Base-by-base conservation (phyloP, 1,284 basidiomycete genomes). In the Microbotryum scabiosae region DNA sequence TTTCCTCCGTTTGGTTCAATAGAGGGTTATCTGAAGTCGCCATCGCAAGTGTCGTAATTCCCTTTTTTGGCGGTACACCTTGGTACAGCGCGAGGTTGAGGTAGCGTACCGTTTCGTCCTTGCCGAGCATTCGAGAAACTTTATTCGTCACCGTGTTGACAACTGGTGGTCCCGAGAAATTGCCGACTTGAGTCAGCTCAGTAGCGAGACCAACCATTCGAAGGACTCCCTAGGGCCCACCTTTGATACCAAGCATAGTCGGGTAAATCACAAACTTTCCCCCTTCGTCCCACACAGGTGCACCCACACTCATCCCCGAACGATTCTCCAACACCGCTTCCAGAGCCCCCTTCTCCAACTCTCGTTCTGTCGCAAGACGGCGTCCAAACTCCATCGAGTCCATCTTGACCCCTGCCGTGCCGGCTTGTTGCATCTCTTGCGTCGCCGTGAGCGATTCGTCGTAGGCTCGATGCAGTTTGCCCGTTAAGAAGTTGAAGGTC, bases 341-440 rank as follows among this genome's bases (percentile, higher is more conserved):
- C 16, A 68, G 23, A 81, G 69, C 67, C 45, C 85, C 83, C 46
- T 86, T 80, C 73, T 97, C 90, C 52, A 99, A 76, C 71, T 98
- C 94, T 63, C 89, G 82, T 75, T 99, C 96, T 18, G 86, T 79
- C 1, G 96, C 96, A 53, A 98, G 79, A 12, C 96, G 81, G 60
- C 96, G 80, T n/a, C 96, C 94, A 72, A 99, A 97, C 74, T 99
- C 96, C 94, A 99, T 99, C 75, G 97, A 92, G 66, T 99, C 96
- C 12, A 98, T 84, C 72, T 85, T 87, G 76, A 87, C 90, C 21
- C 90, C 82, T 0, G 89, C 85, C 8, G 68, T 63, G 5, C 61
- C 63, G 4, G 72, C 75, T 59, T 75, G 73, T 59, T 76, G 75
- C 92, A 97, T 97, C 74, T 97, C 92, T 72, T 93, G 88, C 41